These are phyloP conservation scores for Nectriaceae sp. DNA, from an alignment of 2,329 filamentous ascomycete genomes.

Conservation along the genomic window DNA sequence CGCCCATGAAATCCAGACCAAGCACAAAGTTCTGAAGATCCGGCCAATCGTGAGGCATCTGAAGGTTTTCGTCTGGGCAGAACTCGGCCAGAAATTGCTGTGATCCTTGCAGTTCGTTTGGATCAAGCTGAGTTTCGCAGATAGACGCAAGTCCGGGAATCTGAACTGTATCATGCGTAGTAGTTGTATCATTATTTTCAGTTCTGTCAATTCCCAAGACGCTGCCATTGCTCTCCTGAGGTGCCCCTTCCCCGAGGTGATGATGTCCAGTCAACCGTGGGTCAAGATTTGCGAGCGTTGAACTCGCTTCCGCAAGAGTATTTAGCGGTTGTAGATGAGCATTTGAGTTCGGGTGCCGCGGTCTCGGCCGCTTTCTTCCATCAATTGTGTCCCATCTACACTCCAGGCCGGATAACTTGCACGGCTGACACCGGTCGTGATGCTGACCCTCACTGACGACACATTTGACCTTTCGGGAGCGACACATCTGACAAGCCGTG, in stretches of 20 bases:
- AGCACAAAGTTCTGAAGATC: background rate
- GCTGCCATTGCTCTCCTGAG: no score
- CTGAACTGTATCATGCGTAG: no score
- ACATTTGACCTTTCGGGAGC: background rate
- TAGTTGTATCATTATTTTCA: no score
- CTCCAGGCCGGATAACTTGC: background rate
- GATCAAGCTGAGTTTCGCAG: background rate
- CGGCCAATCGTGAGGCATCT: background rate
- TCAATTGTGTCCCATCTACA: background rate
- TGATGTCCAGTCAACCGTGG: no score
- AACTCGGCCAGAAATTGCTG: background rate
- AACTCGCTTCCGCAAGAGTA: background rate
- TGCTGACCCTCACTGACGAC: background rate
- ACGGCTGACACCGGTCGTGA: background rate
- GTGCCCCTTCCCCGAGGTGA: no score
- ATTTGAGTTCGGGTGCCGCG: background rate
- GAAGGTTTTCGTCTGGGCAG: background rate
- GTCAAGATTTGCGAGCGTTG: no score
- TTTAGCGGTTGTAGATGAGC: background rate
- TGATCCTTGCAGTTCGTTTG: background rate
- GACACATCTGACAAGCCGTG: background rate
- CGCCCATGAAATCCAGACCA: background rate
- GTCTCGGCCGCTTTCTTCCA: background rate
- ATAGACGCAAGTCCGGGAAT: background rate
- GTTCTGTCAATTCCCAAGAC: no score